Base-by-base conservation (phyloP, 352 stramenopile species). In the Globisporangium carolinianum region DNA sequence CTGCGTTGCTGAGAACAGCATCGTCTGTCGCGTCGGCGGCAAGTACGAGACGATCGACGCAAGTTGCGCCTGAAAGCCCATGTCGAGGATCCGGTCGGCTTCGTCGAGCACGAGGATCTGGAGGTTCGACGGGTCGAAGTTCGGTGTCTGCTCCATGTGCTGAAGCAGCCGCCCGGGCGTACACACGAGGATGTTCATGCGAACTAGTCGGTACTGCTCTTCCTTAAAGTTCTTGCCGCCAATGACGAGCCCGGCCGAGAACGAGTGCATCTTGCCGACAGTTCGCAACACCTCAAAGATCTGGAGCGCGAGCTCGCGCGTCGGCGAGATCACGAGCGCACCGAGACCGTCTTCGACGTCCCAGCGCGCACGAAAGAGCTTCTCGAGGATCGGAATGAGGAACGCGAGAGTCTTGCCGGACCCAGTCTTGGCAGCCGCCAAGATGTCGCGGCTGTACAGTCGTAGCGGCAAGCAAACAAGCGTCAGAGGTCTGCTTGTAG, bases 31-130 rank as follows among this genome's bases (percentile, higher is more conserved):
- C 47, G 82, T 73, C 24, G 72, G 53, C 18, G 97, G 98, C 49
- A 99, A 76, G 57, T 98, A 86, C 62, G 96, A 95, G 47, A 99
- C 85, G 67, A 99, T 99, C 18, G 86, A 75, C 32, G 91, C 79
- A 63, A 99, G 87, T 73, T 99, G 97, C 63, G 98, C 93, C 61
- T 98, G 96, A 75, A 99, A 99, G 6, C 98, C 98, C 70, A 99
- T 91, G 73, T 99, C 95, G 37, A 99, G 67, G 58, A 99, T 99
- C 32, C 97, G 82, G 75, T 99, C 98, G 5, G 98, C 97, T 74
- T 99, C 98, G 68, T 99, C 98, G 60, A 99, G 95, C 24, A 99
- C 95, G 49, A 99, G 87, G 39, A 98, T 68, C 67, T 97, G 87
- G 24, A 99, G 63, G 60, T 96, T 90, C 54, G 84, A 90, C 6